Conservation (phyloP, 2,329 filamentous ascomycete species). For the Epichloe typhina region DNA sequence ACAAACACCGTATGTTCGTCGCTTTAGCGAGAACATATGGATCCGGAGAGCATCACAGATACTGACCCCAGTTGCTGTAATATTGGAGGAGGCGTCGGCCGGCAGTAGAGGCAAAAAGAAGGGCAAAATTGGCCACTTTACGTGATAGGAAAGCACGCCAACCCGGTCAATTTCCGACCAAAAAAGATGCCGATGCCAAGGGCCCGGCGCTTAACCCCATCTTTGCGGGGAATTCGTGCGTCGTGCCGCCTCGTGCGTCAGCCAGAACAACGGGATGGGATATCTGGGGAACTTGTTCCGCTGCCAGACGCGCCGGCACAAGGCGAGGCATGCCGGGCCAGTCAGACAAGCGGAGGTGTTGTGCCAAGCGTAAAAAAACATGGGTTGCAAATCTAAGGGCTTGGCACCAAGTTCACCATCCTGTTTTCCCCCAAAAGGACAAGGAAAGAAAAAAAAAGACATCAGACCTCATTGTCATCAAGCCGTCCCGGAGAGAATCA, state of each 20-base stretch:
- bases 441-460: neutral
- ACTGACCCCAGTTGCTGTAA: neutral
- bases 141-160: neutral
- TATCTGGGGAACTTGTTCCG: neutral
- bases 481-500: too few species aligned
- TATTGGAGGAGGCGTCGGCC: neutral
- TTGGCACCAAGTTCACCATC: neutral
- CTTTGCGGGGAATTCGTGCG: constrained; percentile 2
- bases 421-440: neutral
- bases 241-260: too few species aligned
- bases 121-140: neutral
- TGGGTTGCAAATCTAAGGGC: neutral
- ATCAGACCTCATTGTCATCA: too few species aligned
- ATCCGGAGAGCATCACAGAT: too few species aligned
- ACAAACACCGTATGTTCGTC: too few species aligned
- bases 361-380: neutral
- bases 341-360: neutral
- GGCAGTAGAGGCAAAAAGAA: neutral
- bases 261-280: neutral
- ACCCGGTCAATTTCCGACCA: neutral
- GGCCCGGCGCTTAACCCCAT: neutral
- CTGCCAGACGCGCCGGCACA: constrained; percentile 3
- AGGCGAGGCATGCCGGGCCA: constrained; percentile 5
- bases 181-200: neutral
- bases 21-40: too few species aligned